Evolutionary conservation across 208 protist genomes (phyloP), one percentile per base, ranked within the genome.

Genomic region (Crithidia brevicula): DNA sequence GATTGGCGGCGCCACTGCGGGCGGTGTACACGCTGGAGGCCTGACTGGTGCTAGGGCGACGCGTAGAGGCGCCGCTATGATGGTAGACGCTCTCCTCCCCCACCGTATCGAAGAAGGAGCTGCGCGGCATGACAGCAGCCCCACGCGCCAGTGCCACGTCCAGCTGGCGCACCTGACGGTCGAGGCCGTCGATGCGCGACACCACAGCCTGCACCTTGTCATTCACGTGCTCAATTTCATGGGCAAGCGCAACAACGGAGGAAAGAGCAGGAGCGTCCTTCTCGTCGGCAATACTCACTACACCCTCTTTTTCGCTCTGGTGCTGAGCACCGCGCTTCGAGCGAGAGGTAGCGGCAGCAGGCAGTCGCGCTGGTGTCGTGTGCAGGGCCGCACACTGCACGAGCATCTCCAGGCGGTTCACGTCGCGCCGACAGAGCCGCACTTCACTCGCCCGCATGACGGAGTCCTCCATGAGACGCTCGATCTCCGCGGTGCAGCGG

Each of bases 341-440:
- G 54, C 20, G 22, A 15, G 36, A 8, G 45, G 33, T 18, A 9
- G 4, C 31, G 16, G 34, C 20, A 1, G 18, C 54, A 38, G 38
- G 28, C n/a, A 22, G 16, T 23, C 42, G 16, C 38, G 25, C 16
- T 27, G 18, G 20, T 20, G 10, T 42, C 9, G 33, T 52, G 34
- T 66, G 65, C 33, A 54, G 27, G 13, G 67, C 43, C 3, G 50
- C 28, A 36, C 79, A 81, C 66, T 87, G 74, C 20, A 93, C 57
- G 15, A 93, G 69, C 77, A 91, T 87, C 52, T 91, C 86, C 4
- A 96, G 61, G 1, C 83, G 81, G 56, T 92, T 93, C 62, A 93
- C 78, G 45, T 96, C 88, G 33, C 82, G 72, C 27, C 82, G 77
- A 30, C 83, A 91, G n/a, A 57, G 20, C 0, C 88, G 90, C 42